These are phyloP conservation scores for Triticum dicoccoides DNA, from an alignment of 176 grass and related monocot genomes.

Conservation along the genomic window DNA sequence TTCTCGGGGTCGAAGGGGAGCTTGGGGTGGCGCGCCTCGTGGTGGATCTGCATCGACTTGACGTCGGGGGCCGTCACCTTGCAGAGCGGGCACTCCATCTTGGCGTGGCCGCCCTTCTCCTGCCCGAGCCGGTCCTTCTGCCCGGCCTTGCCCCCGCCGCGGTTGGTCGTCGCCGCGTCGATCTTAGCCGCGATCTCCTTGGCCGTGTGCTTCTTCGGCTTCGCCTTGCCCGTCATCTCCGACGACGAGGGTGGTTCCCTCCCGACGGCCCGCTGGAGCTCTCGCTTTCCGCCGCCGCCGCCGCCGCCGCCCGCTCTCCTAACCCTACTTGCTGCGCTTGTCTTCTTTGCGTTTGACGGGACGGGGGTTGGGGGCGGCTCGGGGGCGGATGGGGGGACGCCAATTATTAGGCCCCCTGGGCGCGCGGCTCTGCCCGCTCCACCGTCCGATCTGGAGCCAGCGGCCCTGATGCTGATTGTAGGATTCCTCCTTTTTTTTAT, in stretches of 20 bases:
- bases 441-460: slow-evolving; percentile 6
- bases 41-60: slow-evolving; percentile 99
- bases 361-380: neutral
- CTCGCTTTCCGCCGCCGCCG: slow-evolving; percentile 1
- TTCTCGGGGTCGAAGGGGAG: slow-evolving; percentile 77
- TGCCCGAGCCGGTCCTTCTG: slow-evolving; percentile 64
- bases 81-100: slow-evolving; percentile 85
- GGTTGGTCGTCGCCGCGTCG: slow-evolving; percentile 90
- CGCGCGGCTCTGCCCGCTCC: neutral
- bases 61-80: slow-evolving; percentile 72
- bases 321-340: slow-evolving; percentile 36
- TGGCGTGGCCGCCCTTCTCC: slow-evolving; percentile 93
- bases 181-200: slow-evolving; percentile 94
- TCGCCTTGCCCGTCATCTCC: slow-evolving; percentile 97
- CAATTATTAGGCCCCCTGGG: slow-evolving; percentile 37
- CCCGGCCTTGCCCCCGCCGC: slow-evolving; percentile 89
- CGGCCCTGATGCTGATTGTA: neutral
- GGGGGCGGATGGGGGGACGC: neutral
- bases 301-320: neutral
- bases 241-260: neutral
- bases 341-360: neutral
- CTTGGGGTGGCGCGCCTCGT: slow-evolving; percentile 92
- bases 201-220: slow-evolving; percentile 99
- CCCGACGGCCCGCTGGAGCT: neutral
- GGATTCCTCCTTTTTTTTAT: neutral